phyloP scores from a whole-genome alignment of 202 grass and related monocot genomes.

The Saccharum hybrid region DNA sequence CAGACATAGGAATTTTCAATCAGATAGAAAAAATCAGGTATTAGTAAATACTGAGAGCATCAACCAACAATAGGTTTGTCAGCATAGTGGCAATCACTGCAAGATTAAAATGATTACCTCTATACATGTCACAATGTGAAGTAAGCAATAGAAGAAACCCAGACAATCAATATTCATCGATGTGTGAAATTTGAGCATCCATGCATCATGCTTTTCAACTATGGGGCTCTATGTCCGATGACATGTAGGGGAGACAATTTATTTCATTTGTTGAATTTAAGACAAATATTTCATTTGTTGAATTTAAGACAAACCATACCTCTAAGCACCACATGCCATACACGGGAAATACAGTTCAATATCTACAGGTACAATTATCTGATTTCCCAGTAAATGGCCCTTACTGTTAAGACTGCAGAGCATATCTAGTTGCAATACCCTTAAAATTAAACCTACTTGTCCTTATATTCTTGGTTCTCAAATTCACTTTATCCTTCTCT shows the following conservation, averaged over 20 bases:
- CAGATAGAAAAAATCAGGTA: too few relatives aligned
- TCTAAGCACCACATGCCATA: background rate
- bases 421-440: background rate
- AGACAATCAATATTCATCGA: background rate
- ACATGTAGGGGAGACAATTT: background rate
- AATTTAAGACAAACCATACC: background rate
- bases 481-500: background rate
- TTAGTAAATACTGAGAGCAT: background rate
- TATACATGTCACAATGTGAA: background rate
- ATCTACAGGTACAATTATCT: conserved; percentile 5
- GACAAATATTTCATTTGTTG: too few relatives aligned
- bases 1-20: too few relatives aligned
- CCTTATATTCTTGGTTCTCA: background rate
- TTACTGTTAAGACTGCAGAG: background rate
- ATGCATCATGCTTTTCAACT: conserved; percentile 9
- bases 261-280: background rate
- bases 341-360: background rate
- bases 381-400: conserved; percentile 7
- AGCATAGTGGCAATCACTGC: background rate
- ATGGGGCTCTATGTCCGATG: background rate
- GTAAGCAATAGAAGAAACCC: background rate
- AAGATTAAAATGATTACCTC: background rate
- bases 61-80: background rate
- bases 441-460: background rate
- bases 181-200: conserved; percentile 5